phyloP scores from a whole-genome alignment of 2,329 filamentous ascomycete species.

The Dothideomycetes sp. region DNA sequence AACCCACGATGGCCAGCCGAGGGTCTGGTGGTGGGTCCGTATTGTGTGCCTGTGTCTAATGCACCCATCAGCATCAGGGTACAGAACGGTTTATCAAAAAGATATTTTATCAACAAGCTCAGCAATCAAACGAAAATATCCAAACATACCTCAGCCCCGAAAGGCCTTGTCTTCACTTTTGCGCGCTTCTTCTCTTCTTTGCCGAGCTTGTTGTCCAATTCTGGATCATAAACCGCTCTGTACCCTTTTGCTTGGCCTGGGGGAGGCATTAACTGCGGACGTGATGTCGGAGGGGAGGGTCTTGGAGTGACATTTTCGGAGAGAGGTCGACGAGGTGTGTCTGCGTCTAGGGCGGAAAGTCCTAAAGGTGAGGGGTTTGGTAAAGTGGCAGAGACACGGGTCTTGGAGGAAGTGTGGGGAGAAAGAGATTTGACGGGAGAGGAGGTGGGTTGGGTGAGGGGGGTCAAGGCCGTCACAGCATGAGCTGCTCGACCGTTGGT shows the following conservation, averaged over 20 bases:
- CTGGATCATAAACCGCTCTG: constrained; percentile 54
- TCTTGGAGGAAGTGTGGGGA: constrained; percentile 31
- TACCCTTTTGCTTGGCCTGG: constrained; percentile 47
- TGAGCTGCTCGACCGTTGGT: constrained; percentile 47
- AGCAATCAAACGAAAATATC: constrained; percentile 26
- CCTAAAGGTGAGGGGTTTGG: constrained; percentile 3
- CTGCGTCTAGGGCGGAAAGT: not conserved
- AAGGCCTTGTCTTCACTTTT: constrained; percentile 25
- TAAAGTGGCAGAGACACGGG: constrained; percentile 15
- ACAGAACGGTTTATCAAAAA: constrained; percentile 29
- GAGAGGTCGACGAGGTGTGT: constrained; percentile 1
- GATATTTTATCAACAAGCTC: constrained; percentile 28
- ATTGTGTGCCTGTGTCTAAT: constrained; percentile 46
- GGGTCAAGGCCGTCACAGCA: constrained; percentile 47
- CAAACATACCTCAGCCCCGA: constrained; percentile 34
- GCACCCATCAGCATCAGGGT: constrained; percentile 33
- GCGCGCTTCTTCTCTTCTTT: constrained; percentile 45
- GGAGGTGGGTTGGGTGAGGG: constrained; percentile 57
- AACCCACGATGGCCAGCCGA: constrained; percentile 59
- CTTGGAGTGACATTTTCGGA: constrained; percentile 24
- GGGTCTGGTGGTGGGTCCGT: constrained; percentile 72
- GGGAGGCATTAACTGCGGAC: constrained; percentile 41
- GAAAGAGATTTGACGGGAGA: constrained; percentile 52
- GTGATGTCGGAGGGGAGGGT: constrained; percentile 34
- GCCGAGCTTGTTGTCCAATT: constrained; percentile 50